Base-by-base conservation (phyloP, 768 basidiomycete genomes). In the Kwoniella europaea region DNA sequence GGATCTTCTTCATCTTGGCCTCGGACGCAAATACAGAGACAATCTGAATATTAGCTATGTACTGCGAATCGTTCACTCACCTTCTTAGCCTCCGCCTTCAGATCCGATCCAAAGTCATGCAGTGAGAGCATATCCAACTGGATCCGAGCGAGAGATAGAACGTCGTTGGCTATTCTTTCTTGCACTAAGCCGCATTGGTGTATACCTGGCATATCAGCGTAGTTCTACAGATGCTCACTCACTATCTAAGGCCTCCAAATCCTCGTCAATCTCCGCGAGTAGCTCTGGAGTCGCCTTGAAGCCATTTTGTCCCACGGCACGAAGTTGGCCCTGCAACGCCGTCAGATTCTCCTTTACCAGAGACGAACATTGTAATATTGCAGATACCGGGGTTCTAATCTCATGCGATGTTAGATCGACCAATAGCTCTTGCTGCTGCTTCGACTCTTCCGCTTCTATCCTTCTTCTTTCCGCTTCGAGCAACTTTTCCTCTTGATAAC, bases 371-470 rank as follows among this genome's bases (percentile, higher is more conserved):
- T 82, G 81, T 2, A 82, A 61, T 15, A 82, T 78, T 2, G 79
- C 82, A 1, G 72, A 74, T 43, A 82, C 74, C 7, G 77, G 74
- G n/a, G 73, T 78, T 20, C 79, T 65, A 20, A 82, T 74, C 63
- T 80, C 79, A 60, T 82, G 79, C 20, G 75, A 78, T 12, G 79
- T 80, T 0, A 80, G 63, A 54, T 82, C 81, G 52, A 82, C 75
- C 58, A 80, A 57, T 6, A 80, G 63, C 52, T 82, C 81, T 64
- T 80, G 79, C 67, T 79, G 78, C 15, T 71, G 66, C 24, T 74
- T 69, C 9, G 68, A 55, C 16, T 71, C 74, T 59, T 78, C 77
- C 24, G 76, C 76, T 54, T 78, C 71, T 12, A 66, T 55, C 24
- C 73, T 54, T 44, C 64, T 10, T 18, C 71, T 20, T 42, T 78